Evolutionary conservation across 208 protist species (phyloP), one percentile per base, ranked within the genome.

Genomic region (Porcisia deanei): DNA sequence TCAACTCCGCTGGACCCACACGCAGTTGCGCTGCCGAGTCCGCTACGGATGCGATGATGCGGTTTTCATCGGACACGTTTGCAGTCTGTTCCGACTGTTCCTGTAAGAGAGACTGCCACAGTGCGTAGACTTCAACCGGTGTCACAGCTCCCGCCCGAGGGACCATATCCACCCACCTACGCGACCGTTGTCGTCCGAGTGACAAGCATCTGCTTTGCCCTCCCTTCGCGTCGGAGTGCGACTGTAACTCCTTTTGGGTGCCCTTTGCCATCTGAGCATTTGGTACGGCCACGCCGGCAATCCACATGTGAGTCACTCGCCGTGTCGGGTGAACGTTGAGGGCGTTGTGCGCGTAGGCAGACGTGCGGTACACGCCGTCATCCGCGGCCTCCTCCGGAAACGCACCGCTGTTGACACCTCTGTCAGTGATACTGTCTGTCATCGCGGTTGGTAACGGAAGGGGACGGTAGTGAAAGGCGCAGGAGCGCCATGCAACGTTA

Each of bases 321-420:
- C 78, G 78, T 55, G 80, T 73, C 2, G 75, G 74, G 52, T 84
- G 75, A 54, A 79, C 80, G 71, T 80, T 80, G 64, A 80, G 47
- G 30, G 80, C 80, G 65, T 79, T 80, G 80, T 79, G 71, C 20
- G 80, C 80, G 75, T 76, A 77, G 18, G 75, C 80, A 37, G 80
- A 77, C 4, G 80, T 80, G 22, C 72, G 65, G 18, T 76, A 73
- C 18, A 79, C 70, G 49, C 75, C 79, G 5, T 53, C 68, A 12
- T 66, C 72, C 30, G 57, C 39, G 10, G 34, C 57, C 20, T 34
- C 57, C 52, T 66, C 39, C 8, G 18, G 12, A 5, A 43, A 49
- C 41, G 16, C 41, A 47, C 6, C 22, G 43, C 8, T 1, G 41
- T 12, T 43, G 41, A 47, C 3, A 7, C 41, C 22, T 67, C 20